Conservation (phyloP, 257 asterid species). For the Linaria vulgaris region DNA sequence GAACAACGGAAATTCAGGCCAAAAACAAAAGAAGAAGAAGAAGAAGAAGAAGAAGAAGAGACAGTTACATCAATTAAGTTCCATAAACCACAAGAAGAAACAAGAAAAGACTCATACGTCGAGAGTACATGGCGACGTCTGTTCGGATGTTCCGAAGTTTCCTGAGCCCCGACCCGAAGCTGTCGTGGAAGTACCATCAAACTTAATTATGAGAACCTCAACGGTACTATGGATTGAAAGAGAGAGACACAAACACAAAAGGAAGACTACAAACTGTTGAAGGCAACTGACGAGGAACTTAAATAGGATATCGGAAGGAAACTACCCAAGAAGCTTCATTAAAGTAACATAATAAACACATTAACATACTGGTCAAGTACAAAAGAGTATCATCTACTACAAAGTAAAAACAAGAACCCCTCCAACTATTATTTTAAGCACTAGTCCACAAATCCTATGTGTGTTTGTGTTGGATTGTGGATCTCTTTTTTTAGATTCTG, state of each 20-base stretch:
- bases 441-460: conserved; percentile 35
- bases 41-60: conserved; percentile 8
- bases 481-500: no score
- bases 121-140: conserved; percentile 38
- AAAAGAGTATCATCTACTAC: neutral
- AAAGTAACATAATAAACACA: conserved; percentile 30
- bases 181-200: conserved; percentile 70
- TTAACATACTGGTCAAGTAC: conserved; percentile 47
- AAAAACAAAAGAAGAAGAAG: neutral
- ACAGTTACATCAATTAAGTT: conserved; percentile 19
- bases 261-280: conserved; percentile 3
- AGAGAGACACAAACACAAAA: neutral
- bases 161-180: conserved; percentile 50
- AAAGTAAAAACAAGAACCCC: conserved; percentile 22
- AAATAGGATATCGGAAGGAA: conserved; percentile 35
- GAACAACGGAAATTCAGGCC: neutral
- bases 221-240: neutral
- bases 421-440: conserved; percentile 22
- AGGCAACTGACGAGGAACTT: conserved; percentile 41
- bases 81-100: neutral
- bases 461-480: conserved; percentile 27
- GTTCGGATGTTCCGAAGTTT: conserved; percentile 45
- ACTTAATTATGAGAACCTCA: neutral
- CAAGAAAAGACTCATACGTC: conserved; percentile 24
- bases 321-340: conserved; percentile 61